Evolutionary conservation across 1,284 basidiomycete species (phyloP).

Genomic region (Apiotrichum akiyoshidainum): DNA sequence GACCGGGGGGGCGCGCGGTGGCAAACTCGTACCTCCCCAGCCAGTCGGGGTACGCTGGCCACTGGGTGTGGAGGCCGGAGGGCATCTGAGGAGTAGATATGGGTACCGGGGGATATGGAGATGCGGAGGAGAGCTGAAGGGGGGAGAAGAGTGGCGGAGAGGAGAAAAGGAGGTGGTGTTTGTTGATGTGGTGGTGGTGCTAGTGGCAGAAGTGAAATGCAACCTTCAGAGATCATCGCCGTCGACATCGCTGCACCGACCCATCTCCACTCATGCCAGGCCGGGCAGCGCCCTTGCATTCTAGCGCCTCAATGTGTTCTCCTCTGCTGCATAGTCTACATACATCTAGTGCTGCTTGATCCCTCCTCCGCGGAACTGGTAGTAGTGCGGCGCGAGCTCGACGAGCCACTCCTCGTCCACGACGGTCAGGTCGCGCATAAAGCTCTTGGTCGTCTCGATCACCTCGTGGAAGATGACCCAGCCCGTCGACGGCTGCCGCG

Average conservation of each 20-base stretch:
- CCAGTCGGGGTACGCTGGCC: slow-evolving; percentile 1
- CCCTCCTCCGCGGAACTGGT: slow-evolving; percentile 45
- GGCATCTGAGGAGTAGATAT: neutral
- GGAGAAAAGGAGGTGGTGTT: too few relatives aligned
- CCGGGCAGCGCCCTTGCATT: too few relatives aligned
- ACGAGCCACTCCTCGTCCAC: slow-evolving; percentile 57
- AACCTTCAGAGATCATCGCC: too few relatives aligned
- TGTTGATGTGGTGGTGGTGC: too few relatives aligned
- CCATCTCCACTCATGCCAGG: too few relatives aligned
- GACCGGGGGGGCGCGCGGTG: neutral
- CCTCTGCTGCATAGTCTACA: neutral
- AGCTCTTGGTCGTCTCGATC: slow-evolving; percentile 85
- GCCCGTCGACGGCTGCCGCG: slow-evolving; percentile 77
- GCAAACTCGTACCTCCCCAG: slow-evolving; percentile 2
- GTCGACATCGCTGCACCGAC: too few relatives aligned
- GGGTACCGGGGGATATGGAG: neutral
- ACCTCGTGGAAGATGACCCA: slow-evolving; percentile 97
- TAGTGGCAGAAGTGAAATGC: too few relatives aligned
- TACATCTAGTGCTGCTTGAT: slow-evolving; percentile 41
- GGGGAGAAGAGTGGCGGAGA: neutral
- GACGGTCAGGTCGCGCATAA: slow-evolving; percentile 58
- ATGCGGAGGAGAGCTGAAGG: neutral
- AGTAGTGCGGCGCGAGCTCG: slow-evolving; percentile 52
- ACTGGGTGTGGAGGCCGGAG: neutral
- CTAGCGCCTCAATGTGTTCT: too few relatives aligned